Evolutionary conservation across 1,139 yeast genomes (phyloP), one percentile per base, ranked within the genome.

Genomic region (Arxiozyma bovina): DNA sequence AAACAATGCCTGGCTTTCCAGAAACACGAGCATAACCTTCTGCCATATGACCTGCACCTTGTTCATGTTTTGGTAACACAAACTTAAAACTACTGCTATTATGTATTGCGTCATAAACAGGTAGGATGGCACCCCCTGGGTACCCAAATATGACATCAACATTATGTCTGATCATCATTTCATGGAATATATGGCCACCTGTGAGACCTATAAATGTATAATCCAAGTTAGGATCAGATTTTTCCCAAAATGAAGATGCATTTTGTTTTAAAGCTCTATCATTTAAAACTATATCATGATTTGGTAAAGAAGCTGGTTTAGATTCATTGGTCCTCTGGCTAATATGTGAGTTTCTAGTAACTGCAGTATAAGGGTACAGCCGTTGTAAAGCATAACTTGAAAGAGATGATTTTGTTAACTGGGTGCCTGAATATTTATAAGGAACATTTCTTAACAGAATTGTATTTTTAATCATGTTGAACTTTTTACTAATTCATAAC

Each of bases 1-100:
- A 77, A 55, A 93, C 98, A 61, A 93, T 96, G 74, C 99, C 99
- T n/a, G 97, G 94, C 71, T 89, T 93, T 57, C 99, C 99, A 53
- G 80, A 74, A 42, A 96, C 99, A 63, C 95, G 80, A 55, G 99
- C 98, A 65, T 93, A 93, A 58, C 99, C 99, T 75, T 93, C 98
- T 54, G 99, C 99, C 99, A 93, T 93, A 73, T 93, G 99, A 52
- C 99, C 99, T 23, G 99, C 99, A 72, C 99, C 99, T 75, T 93
- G 99, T 73, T 93, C 99, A 70, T 93, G 99, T 68, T 96, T 82
- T 53, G 99, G 99, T 63, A 93, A 77, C 56, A 93, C 88, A 70
- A 93, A 93, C 63, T 84, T 83, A 77, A 93, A 91, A 66, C 86
- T 82, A 56, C 86, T 85, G 18, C 96, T 87, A 75, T 91, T 87